phyloP scores from a whole-genome alignment of 106 monocot genomes.

The Dioscorea zingiberensis region DNA sequence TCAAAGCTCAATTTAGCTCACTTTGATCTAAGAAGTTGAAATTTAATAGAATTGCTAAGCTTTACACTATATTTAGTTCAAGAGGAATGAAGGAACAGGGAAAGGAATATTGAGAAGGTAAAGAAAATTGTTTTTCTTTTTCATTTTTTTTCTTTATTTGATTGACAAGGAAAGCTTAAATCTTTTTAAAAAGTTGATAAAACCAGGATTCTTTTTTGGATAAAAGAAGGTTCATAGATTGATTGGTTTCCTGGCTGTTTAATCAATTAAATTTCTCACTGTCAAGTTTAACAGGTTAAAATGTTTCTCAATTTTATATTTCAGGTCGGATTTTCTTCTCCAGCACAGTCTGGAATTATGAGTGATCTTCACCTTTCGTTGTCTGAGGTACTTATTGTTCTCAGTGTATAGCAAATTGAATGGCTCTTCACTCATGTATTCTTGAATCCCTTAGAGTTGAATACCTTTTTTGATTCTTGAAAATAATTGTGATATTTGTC shows the following conservation, averaged over 20 bases:
- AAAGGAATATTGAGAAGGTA: too few relatives aligned
- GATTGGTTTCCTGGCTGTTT: not conserved
- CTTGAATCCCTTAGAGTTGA: too few relatives aligned
- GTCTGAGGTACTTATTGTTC: slow-evolving; percentile 22
- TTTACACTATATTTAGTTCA: too few relatives aligned
- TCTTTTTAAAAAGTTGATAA: not conserved
- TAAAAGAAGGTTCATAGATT: not conserved
- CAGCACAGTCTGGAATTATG: slow-evolving; percentile 40
- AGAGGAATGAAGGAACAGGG: too few relatives aligned
- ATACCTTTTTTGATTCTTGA: not conserved
- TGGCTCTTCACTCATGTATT: too few relatives aligned
- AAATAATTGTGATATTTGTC: not conserved
- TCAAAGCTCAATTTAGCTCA: too few relatives aligned
- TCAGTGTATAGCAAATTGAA: not conserved
- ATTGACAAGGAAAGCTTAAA: too few relatives aligned
- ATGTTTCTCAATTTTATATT: not conserved
- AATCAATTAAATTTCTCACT: not conserved
- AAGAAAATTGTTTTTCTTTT: too few relatives aligned
- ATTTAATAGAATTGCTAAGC: too few relatives aligned
- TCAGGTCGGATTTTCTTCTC: slow-evolving; percentile 58
- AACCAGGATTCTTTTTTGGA: not conserved
- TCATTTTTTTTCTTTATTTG: too few relatives aligned
- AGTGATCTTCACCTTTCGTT: slow-evolving; percentile 40
- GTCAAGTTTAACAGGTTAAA: not conserved
- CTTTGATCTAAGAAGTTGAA: too few relatives aligned